Conservation (phyloP, 768 basidiomycete genomes). For the Cystofilobasidium ferigula region DNA sequence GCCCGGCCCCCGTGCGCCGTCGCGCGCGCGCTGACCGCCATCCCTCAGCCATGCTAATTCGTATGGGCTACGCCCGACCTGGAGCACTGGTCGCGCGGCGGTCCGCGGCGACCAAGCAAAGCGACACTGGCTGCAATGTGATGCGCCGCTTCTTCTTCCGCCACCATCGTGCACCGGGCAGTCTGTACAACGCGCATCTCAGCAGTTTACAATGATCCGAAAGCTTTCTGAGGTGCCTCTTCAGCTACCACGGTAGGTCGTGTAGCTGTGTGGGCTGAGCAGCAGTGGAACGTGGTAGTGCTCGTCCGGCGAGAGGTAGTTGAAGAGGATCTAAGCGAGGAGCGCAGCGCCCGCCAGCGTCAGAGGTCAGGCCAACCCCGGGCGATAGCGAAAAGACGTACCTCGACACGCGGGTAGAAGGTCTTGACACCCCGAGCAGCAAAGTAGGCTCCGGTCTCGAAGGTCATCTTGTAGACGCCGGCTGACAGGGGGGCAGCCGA, state of each 20-base stretch:
- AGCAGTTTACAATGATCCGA: too few species aligned
- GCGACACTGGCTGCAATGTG: too few species aligned
- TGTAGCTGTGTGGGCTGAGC: conserved; percentile 81
- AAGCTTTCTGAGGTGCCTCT: neutral
- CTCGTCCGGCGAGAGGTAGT: conserved; percentile 57
- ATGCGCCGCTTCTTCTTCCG: too few species aligned
- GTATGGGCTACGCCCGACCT: too few species aligned
- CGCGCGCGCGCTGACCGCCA: too few species aligned
- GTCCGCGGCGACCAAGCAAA: too few species aligned
- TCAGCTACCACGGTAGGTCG: conserved; percentile 78
- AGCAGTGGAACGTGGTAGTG: conserved; percentile 88
- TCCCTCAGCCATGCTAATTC: too few species aligned
- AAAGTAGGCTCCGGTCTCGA: conserved; percentile 75
- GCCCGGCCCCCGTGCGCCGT: too few species aligned
- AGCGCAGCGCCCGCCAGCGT: neutral
- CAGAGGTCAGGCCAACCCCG: neutral
- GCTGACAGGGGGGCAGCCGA: conserved; percentile 44
- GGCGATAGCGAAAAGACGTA: conserved; percentile 35
- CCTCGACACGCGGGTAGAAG: conserved; percentile 89
- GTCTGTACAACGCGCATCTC: too few species aligned
- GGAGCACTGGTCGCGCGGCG: too few species aligned
- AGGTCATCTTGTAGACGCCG: conserved; percentile 72
- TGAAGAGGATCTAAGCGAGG: conserved; percentile 58
- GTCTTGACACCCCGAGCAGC: conserved; percentile 51
- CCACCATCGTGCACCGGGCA: too few species aligned